Evolutionary conservation across 1,139 yeast species (phyloP).

Genomic region (Hanseniaspora gamundiae): DNA sequence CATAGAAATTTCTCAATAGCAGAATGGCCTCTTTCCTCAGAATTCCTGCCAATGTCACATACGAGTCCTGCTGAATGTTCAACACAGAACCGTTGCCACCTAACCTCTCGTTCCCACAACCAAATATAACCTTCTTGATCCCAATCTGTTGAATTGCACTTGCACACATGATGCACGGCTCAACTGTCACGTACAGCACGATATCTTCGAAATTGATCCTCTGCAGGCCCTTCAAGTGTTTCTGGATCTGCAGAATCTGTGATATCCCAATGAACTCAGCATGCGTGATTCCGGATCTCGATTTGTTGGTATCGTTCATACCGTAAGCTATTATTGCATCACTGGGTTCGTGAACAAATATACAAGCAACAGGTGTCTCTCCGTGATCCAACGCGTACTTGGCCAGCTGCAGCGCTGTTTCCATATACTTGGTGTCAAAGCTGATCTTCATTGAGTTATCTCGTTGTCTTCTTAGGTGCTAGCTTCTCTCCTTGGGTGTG

Average conservation of each 20-base stretch:
- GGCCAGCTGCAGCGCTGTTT: slow-evolving; percentile 40
- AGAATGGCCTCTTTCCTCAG: slow-evolving; percentile 72
- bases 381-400: slow-evolving; percentile 39
- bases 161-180: slow-evolving; percentile 98
- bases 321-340: slow-evolving; percentile 59
- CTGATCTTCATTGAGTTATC: background rate
- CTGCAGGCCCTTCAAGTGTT: background rate
- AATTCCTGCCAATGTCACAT: slow-evolving; percentile 50
- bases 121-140: slow-evolving; percentile 63
- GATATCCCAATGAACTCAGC: slow-evolving; percentile 85
- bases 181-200: slow-evolving; percentile 84
- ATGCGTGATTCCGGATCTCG: slow-evolving; percentile 76
- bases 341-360: slow-evolving; percentile 36
- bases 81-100: slow-evolving; percentile 94
- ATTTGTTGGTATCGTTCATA: slow-evolving; percentile 78
- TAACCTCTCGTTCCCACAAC: slow-evolving; percentile 89
- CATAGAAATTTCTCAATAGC: slow-evolving; percentile 68
- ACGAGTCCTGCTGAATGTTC: slow-evolving; percentile 40
- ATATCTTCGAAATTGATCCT: slow-evolving; percentile 24
- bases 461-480: background rate
- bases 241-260: slow-evolving; percentile 27
- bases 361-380: slow-evolving; percentile 70
- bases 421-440: slow-evolving; percentile 30
- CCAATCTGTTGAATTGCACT: slow-evolving; percentile 77
- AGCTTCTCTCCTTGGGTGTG: background rate